These are phyloP conservation scores for Alternaria gaisen DNA, from an alignment of 2,329 filamentous ascomycete genomes.

Conservation along the genomic window DNA sequence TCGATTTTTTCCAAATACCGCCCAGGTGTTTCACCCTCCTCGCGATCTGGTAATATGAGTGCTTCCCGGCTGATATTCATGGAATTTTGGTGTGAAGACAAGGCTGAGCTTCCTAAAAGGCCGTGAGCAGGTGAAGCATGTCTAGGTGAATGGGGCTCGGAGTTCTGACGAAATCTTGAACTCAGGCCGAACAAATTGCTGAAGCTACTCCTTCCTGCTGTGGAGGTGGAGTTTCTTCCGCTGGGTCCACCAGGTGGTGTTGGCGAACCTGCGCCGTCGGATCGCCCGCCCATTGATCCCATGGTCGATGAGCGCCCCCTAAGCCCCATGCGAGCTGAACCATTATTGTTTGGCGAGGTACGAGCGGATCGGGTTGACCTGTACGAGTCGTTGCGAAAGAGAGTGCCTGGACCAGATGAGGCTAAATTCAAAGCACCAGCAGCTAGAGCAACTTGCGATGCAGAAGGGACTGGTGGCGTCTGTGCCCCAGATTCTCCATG, in stretches of 20 bases:
- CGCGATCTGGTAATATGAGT: conserved; percentile 74
- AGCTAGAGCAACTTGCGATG: conserved; percentile 62
- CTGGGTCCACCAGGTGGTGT: conserved; percentile 57
- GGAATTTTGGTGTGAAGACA: conserved; percentile 83
- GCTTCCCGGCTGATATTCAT: conserved; percentile 79
- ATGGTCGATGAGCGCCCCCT: conserved; percentile 88
- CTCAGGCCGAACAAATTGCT: conserved; percentile 84
- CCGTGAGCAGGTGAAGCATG: conserved; percentile 68
- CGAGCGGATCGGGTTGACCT: conserved; percentile 71
- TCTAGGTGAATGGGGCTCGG: conserved; percentile 69
- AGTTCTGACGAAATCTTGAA: conserved; percentile 80
- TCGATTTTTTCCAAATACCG: conserved; percentile 88
- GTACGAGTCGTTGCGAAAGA: conserved; percentile 69
- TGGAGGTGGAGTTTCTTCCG: conserved; percentile 80
- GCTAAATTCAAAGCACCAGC: conserved; percentile 57
- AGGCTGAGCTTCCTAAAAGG: conserved; percentile 73
- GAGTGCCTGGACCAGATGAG: conserved; percentile 54
- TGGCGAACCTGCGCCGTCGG: conserved; percentile 73
- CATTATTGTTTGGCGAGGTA: conserved; percentile 62
- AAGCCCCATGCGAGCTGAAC: conserved; percentile 66
- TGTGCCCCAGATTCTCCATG: conserved; percentile 40
- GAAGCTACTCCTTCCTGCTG: conserved; percentile 87
- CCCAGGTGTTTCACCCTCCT: conserved; percentile 88
- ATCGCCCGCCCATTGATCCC: conserved; percentile 79
- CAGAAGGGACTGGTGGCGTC: conserved; percentile 56